These are phyloP conservation scores for Pseudogymnoascus sp. DNA, from an alignment of 2,329 filamentous ascomycete genomes.

Conservation along the genomic window DNA sequence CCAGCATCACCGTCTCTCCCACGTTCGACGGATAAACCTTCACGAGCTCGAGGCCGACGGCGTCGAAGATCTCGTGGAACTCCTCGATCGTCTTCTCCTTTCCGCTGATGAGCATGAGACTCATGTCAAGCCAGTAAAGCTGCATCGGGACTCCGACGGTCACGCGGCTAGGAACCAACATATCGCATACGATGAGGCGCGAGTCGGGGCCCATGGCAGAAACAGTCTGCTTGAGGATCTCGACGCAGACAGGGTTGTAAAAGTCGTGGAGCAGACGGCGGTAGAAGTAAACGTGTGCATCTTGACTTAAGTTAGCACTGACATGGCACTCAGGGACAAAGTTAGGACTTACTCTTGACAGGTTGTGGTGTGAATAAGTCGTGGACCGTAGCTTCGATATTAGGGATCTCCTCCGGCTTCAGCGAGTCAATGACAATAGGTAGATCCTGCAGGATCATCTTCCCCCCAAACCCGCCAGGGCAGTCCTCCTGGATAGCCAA, in stretches of 20 bases:
- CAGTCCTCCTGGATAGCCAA: constrained; percentile 15
- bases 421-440: constrained; percentile 22
- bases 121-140: constrained; percentile 26
- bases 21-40: constrained; percentile 23
- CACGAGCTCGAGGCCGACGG: constrained; percentile 22
- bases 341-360: constrained; percentile 19
- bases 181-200: constrained; percentile 23
- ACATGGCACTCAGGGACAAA: neutral
- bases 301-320: constrained; percentile 13
- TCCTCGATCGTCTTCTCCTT: constrained; percentile 28
- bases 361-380: constrained; percentile 27
- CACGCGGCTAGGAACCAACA: constrained; percentile 21
- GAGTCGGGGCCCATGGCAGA: constrained; percentile 20
- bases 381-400: constrained; percentile 24
- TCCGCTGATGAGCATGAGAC: constrained; percentile 26
- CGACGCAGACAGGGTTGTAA: constrained; percentile 20
- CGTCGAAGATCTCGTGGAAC: constrained; percentile 21
- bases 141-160: constrained; percentile 24
- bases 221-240: constrained; percentile 23
- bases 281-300: constrained; percentile 25
- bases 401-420: constrained; percentile 18
- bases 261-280: constrained; percentile 25
- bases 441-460: constrained; percentile 26
- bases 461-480: constrained; percentile 15
- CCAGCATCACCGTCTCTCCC: constrained; percentile 30